Conservation (phyloP, 2,329 filamentous ascomycete genomes). For the Claviceps spartinae region DNA sequence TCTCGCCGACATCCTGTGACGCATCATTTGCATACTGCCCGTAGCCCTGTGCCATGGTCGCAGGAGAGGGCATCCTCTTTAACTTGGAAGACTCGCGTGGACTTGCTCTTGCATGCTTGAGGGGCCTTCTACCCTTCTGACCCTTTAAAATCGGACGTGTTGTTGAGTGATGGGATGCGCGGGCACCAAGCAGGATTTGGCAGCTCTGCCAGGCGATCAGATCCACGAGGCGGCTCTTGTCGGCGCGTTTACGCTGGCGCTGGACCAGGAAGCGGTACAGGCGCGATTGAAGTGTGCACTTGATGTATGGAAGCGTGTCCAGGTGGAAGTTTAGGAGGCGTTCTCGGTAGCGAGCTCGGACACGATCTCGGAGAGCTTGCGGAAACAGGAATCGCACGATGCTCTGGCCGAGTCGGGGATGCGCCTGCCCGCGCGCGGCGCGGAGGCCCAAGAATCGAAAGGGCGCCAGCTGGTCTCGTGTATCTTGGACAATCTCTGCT, state of each 20-base stretch:
- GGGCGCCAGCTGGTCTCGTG: conserved; percentile 28
- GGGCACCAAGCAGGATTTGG: conserved; percentile 29
- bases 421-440: conserved; percentile 17
- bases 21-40: conserved; percentile 14
- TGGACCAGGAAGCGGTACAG: conserved; percentile 63
- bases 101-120: conserved; percentile 20
- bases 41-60: conserved; percentile 15
- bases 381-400: conserved; percentile 57
- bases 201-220: conserved; percentile 26
- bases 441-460: conserved; percentile 26
- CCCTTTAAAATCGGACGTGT: not conserved
- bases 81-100: conserved; percentile 15
- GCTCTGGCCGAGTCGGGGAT: conserved; percentile 29
- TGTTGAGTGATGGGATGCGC: not conserved
- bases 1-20: conserved; percentile 12
- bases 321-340: conserved; percentile 58
- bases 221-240: conserved; percentile 34
- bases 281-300: conserved; percentile 57
- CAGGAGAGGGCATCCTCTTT: conserved; percentile 17
- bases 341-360: conserved; percentile 49
- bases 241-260: conserved; percentile 42
- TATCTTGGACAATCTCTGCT: not conserved
- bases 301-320: conserved; percentile 59
- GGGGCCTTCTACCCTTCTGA: not conserved
- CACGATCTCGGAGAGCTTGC: conserved; percentile 41